phyloP scores from a whole-genome alignment of 768 basidiomycete species.

The Megacollybia marginata region DNA sequence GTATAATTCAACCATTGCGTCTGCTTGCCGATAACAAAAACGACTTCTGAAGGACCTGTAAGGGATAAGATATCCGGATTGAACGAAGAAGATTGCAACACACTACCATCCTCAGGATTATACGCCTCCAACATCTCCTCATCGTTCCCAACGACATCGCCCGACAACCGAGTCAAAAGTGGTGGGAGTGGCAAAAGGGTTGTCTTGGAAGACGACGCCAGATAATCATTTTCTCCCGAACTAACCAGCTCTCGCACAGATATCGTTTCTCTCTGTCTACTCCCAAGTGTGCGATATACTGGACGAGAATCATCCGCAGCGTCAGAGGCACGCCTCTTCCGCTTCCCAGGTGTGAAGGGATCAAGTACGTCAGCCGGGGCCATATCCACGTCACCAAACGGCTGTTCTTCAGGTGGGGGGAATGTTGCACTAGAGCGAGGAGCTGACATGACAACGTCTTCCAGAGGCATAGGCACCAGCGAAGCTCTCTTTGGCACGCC shows the following conservation, averaged over 20 bases:
- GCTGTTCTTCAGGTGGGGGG: slow-evolving; percentile 42
- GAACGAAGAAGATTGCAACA: slow-evolving; percentile 14
- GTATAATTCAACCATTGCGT: slow-evolving; percentile 90
- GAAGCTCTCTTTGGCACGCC: slow-evolving; percentile 8
- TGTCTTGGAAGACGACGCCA: slow-evolving; percentile 11
- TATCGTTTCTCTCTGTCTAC: slow-evolving; percentile 42
- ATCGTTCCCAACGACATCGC: slow-evolving; percentile 49
- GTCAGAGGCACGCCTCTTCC: slow-evolving; percentile 51
- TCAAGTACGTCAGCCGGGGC: slow-evolving; percentile 51
- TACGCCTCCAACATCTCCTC: slow-evolving; percentile 69
- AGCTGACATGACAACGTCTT: not conserved
- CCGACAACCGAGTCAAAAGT: slow-evolving; percentile 51
- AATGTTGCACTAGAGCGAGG: slow-evolving; percentile 17
- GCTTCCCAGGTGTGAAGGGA: slow-evolving; percentile 26
- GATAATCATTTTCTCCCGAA: slow-evolving; percentile 2
- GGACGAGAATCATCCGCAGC: slow-evolving; percentile 27
- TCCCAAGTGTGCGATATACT: slow-evolving; percentile 52
- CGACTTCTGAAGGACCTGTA: slow-evolving; percentile 44
- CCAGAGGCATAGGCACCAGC: slow-evolving; percentile 9
- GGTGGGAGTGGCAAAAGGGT: slow-evolving; percentile 47
- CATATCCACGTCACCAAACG: slow-evolving; percentile 33
- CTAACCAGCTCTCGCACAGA: slow-evolving; percentile 47
- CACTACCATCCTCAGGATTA: slow-evolving; percentile 66
- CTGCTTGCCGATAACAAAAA: slow-evolving; percentile 54
- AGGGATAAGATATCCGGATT: slow-evolving; percentile 2